Percentiles rank a stretch among this genome's conserved stretches.
These are phyloP conservation scores for Astrothelium macrocarpum DNA, from an alignment of 495 filamentous ascomycete genomes.

Conservation along the genomic window DNA sequence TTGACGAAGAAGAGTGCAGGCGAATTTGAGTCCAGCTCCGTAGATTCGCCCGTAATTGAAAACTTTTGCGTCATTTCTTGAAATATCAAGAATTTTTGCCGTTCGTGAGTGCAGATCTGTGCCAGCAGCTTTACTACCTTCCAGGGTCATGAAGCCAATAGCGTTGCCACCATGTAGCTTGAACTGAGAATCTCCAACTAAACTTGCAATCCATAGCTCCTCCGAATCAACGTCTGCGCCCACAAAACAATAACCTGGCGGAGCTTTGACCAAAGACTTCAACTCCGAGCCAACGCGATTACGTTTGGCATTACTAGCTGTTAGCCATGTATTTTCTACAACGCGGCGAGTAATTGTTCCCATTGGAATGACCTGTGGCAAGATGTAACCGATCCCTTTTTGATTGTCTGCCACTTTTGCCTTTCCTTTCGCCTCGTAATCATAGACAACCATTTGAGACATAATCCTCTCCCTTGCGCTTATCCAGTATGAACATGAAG, in stretches of 20 bases:
- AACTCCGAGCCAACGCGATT: slow-evolving; percentile 95
- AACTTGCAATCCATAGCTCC: slow-evolving; percentile 95
- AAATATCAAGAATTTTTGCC: slow-evolving; percentile 83
- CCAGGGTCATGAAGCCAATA: slow-evolving; percentile 97
- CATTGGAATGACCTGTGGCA: slow-evolving; percentile 99
- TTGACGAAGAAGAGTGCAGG: slow-evolving; percentile 75
- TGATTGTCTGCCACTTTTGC: slow-evolving; percentile 5
- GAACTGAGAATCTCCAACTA: slow-evolving; percentile 91
- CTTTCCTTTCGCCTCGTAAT: slow-evolving; percentile 41
- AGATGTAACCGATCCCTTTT: slow-evolving; percentile 59
- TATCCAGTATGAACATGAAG: slow-evolving; percentile 97
- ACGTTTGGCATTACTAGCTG: slow-evolving; percentile 88
- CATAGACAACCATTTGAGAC: slow-evolving; percentile 87
- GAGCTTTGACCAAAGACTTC: slow-evolving; percentile 93
- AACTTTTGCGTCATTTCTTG: slow-evolving; percentile 87
- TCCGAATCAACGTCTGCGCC: slow-evolving; percentile 98
- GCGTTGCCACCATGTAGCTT: slow-evolving; percentile 90
- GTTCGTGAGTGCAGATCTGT: slow-evolving; percentile 95
- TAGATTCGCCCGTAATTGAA: slow-evolving; percentile 99
- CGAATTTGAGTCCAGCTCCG: slow-evolving; percentile 89
- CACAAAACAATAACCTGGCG: slow-evolving; percentile 84
- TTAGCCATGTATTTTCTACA: slow-evolving; percentile 97
- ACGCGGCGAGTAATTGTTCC: slow-evolving; percentile 94
- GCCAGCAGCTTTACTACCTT: slow-evolving; percentile 85
- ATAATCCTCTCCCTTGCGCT: slow-evolving; percentile 84